Base-by-base conservation (phyloP, 306 rosid species). In the Malus fusca region DNA sequence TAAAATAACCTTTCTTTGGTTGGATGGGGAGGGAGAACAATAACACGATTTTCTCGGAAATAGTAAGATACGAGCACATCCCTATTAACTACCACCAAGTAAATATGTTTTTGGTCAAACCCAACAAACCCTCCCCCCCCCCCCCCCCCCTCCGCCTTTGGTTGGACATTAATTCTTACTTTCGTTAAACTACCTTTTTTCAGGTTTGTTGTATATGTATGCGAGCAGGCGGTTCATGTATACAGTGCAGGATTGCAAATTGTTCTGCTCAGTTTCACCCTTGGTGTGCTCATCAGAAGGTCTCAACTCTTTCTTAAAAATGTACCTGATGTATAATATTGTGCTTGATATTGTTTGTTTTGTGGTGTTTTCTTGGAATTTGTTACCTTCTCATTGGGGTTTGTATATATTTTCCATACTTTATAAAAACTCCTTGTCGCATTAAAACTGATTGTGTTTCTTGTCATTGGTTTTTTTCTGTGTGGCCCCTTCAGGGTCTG, bases 271-370 rank as follows among this genome's bases (percentile, higher is more conserved):
- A 71, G 67, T 90, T 90, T 90, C 90, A 87, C 72, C 90, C 94
- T 68, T 90, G 94, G 94, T 89, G 94, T 84, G 90, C 94, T 80
- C 91, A 87, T 77, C 90, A 87, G 60, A 82, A 85, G 91, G 94
- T 89, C 52, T 68, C 14, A 37, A 75, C 66, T 71, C 70, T 77
- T 53, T 43, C 53, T 63, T 42, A 33, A 55, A 9, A 40, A 40
- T 2, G 44, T 40, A 40, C 44, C 44, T 40, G 11, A 8, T 40
- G 44, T 40, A 31, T 64, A n/a, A 12, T 64, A 15, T 8, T 64
- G 17, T 17, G 21, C 22, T 31, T 64, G 11, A 30, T 23, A 9
- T 42, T 42, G 44, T 42, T 9, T 42, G 12, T 42, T 42, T 42
- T 42, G 44, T 42, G 44, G 44, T 42, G 44, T 42, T 42, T 42